Base-by-base conservation (phyloP, 2,329 filamentous ascomycete genomes). In the Paecilomyces niveus region DNA sequence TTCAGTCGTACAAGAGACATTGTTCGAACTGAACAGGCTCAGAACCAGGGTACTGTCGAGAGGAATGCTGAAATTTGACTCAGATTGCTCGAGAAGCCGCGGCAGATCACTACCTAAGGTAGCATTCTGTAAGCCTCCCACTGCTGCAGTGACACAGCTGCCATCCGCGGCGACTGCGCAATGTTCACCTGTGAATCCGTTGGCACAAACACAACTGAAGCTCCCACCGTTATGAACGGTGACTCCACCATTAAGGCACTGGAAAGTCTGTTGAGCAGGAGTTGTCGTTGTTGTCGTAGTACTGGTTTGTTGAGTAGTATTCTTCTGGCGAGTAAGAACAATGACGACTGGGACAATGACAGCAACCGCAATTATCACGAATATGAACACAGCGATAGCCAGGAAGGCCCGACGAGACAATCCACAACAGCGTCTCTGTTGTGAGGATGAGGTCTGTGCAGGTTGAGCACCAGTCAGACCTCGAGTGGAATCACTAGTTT, bases 141-240 rank as follows among this genome's bases (percentile, higher is more conserved):
- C 64, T 33, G 70, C 63, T 2, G 78, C 80, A 0, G 81, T 85
- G 6, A 82, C 80, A 66, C 87, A 89, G 53, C 75, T 75, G 24
- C 80, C 76, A 58, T 81, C 81, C 13, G 78, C 73, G 13, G 74
- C 63, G 3, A 73, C 75, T 1, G 74, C 78, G 68, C 87, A 90
- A 15, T 77, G 80, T 1, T 75, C 75, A 22, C 87, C 87, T 0
- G 89, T 92, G 71, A 93, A 97, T 1, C 92, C 91, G 66, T 94
- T 92, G 22, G 88, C 85, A 74, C 93, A 99, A 51, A 97, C 85
- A 71, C 93, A 99, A 11, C 87, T 88, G 75, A 93, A 97, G 21
- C 82, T 78, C 3, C 84, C 83, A 58, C 84, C 79, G 15, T 82
- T 84, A 21, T 91, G 74, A 15, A 93, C 83, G 57, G 87, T 92